Conservation (phyloP, 164 flowering plant genomes). For the Chimonanthus praecox region DNA sequence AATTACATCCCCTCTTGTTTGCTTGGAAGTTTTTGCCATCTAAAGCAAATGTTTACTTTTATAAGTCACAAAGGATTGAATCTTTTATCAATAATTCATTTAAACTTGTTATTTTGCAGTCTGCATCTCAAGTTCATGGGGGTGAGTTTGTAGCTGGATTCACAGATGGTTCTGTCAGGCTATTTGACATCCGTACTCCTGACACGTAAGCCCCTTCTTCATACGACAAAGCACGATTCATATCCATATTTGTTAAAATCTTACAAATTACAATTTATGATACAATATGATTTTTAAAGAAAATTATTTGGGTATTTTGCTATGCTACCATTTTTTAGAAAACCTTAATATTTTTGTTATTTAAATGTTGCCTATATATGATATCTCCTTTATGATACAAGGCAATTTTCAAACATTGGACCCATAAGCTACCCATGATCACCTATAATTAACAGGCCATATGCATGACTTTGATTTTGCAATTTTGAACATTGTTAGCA, state of each 20-base stretch:
- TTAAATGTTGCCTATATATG: too few relatives aligned
- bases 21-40: background rate
- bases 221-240: background rate
- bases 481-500: too few relatives aligned
- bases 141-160: constrained; percentile 88
- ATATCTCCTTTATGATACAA: too few relatives aligned
- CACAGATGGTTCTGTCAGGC: constrained; percentile 80
- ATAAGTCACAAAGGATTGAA: background rate
- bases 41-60: background rate
- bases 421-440: too few relatives aligned
- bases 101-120: constrained; percentile 32
- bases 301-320: background rate
- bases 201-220: constrained; percentile 48
- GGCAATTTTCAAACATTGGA: too few relatives aligned
- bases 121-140: constrained; percentile 96
- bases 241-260: background rate
- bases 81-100: background rate
- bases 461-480: too few relatives aligned
- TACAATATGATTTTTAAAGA: too few relatives aligned
- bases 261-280: too few relatives aligned
- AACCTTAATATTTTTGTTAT: background rate
- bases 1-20: background rate
- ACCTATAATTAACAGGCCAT: too few relatives aligned
- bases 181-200: constrained; percentile 82
- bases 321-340: background rate